These are phyloP conservation scores for Saprolegnia diclina DNA, from an alignment of 352 stramenopile species.

Conservation along the genomic window DNA sequence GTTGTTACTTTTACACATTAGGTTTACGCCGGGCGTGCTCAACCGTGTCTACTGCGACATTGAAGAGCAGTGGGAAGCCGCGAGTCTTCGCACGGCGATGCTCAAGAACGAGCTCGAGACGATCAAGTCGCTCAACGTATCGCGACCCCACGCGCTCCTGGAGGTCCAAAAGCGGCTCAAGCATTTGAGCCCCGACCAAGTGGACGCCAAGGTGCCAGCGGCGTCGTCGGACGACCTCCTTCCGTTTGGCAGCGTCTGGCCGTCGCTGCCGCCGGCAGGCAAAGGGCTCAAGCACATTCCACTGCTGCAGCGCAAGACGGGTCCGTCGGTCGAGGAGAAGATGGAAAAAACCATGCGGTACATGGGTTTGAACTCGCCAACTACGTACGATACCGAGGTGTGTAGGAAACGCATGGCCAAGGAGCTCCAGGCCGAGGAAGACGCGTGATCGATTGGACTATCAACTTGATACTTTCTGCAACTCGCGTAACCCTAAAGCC, in stretches of 20 bases:
- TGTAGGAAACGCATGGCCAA: background rate
- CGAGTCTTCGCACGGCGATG: constrained; percentile 61
- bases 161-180: constrained; percentile 38
- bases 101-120: constrained; percentile 64
- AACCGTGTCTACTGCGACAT: constrained; percentile 76
- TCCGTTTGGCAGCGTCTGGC: constrained; percentile 30
- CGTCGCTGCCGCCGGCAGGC: constrained; percentile 48
- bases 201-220: constrained; percentile 37
- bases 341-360: constrained; percentile 72
- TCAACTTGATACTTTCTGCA: background rate
- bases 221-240: constrained; percentile 39
- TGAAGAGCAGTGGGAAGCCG: constrained; percentile 79
- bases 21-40: constrained; percentile 65
- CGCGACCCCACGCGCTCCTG: constrained; percentile 54
- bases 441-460: background rate
- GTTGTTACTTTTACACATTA: constrained; percentile 33
- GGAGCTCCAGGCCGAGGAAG: background rate
- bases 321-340: constrained; percentile 72
- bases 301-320: constrained; percentile 60
- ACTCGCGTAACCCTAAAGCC: too few relatives aligned
- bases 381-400: too few relatives aligned
- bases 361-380: background rate
- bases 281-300: constrained; percentile 50
- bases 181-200: constrained; percentile 48
- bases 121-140: constrained; percentile 45